These are phyloP conservation scores for Boletellus ananiceps DNA, from an alignment of 768 basidiomycete genomes.

Conservation along the genomic window DNA sequence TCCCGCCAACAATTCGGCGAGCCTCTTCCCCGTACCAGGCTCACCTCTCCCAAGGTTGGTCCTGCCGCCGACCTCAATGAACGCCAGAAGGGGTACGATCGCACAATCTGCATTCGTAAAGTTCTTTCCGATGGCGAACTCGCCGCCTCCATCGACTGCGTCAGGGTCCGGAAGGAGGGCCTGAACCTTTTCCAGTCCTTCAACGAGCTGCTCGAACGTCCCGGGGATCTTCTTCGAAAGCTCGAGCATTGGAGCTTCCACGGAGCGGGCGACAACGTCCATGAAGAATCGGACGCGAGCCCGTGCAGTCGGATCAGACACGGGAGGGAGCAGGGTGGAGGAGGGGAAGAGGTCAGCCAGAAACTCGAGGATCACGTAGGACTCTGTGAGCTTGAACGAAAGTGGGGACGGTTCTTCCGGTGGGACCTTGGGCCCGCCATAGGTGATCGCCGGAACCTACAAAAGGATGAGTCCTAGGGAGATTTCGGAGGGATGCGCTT, in stretches of 20 bases:
- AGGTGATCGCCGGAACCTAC: constrained; percentile 55
- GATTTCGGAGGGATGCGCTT: too few relatives aligned
- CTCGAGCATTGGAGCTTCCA: constrained; percentile 35
- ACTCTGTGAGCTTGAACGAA: constrained; percentile 59
- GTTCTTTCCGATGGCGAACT: constrained; percentile 32
- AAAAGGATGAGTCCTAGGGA: background rate
- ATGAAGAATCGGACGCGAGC: constrained; percentile 61
- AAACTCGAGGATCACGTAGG: constrained; percentile 60
- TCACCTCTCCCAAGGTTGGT: constrained; percentile 48
- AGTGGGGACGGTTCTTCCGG: constrained; percentile 54
- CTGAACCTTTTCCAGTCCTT: constrained; percentile 8
- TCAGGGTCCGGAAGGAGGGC: constrained; percentile 33
- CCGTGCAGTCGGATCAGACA: constrained; percentile 44
- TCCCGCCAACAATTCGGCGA: constrained; percentile 37
- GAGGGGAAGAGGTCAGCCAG: constrained; percentile 53
- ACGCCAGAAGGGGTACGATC: constrained; percentile 50
- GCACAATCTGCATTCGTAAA: constrained; percentile 61
- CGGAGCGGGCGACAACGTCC: constrained; percentile 43
- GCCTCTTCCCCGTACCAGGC: constrained; percentile 42
- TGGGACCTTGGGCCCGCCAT: constrained; percentile 51
- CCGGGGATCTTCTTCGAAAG: constrained; percentile 21
- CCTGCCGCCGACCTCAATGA: constrained; percentile 38
- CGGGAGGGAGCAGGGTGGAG: constrained; percentile 42
- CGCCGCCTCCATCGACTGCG: constrained; percentile 34
- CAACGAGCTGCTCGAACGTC: background rate